Conservation (phyloP, 768 basidiomycete genomes). For the Mycena latifolia region DNA sequence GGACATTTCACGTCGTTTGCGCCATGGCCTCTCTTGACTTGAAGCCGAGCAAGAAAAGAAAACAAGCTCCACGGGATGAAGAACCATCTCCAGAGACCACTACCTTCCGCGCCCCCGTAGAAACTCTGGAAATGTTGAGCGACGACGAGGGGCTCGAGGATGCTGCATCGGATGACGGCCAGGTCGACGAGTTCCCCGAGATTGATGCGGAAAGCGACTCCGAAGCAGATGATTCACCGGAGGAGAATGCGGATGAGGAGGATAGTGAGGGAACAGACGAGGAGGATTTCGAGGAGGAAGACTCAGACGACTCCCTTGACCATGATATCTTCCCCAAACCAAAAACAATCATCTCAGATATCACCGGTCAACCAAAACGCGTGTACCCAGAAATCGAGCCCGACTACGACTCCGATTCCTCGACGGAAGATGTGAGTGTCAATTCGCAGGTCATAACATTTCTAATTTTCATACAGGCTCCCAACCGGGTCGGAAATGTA, state of each 20-base stretch:
- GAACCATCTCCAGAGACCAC: constrained; percentile 35
- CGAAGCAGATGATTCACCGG: constrained; percentile 58
- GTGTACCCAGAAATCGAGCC: constrained; percentile 92
- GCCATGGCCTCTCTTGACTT: constrained; percentile 49
- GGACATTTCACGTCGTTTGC: too few relatives aligned
- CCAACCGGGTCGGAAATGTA: constrained; percentile 95
- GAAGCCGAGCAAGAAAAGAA: constrained; percentile 69
- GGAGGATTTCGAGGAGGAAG: constrained; percentile 43
- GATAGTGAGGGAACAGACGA: constrained; percentile 49
- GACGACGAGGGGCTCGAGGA: constrained; percentile 73
- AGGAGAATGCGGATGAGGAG: constrained; percentile 54
- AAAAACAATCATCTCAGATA: constrained; percentile 78
- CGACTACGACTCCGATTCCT: constrained; percentile 92
- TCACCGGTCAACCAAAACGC: constrained; percentile 87
- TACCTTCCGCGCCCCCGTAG: constrained; percentile 29
- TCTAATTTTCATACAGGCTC: constrained; percentile 65
- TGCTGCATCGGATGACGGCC: constrained; percentile 65
- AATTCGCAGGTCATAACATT: constrained; percentile 22
- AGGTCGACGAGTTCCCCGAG: constrained; percentile 81
- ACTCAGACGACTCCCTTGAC: constrained; percentile 55
- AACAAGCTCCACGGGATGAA: constrained; percentile 58
- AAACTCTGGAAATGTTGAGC: constrained; percentile 73
- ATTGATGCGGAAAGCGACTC: constrained; percentile 69
- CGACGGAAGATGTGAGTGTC: constrained; percentile 86
- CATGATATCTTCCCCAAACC: constrained; percentile 72